These are phyloP conservation scores for Dothideomycetes sp. DNA, from an alignment of 2,329 filamentous ascomycete genomes.

Conservation along the genomic window DNA sequence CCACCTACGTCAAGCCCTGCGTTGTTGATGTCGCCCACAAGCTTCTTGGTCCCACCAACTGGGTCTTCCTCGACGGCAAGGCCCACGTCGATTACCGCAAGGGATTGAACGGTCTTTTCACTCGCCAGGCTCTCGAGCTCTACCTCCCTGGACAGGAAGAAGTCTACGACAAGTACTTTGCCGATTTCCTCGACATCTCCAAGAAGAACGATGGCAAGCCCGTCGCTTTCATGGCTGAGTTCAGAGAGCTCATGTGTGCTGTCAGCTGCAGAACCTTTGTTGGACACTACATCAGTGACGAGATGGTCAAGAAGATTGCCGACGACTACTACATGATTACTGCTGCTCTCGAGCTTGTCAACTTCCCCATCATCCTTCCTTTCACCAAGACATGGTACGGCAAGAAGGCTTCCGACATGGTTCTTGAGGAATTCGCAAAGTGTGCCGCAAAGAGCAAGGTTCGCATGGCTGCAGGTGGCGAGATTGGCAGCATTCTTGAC, in stretches of 20 bases:
- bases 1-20: constrained; percentile 83
- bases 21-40: constrained; percentile 93
- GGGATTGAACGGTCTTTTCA: constrained; percentile 90
- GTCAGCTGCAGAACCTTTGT: constrained; percentile 96
- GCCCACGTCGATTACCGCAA: constrained; percentile 95
- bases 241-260: constrained; percentile 91
- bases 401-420: constrained; percentile 86
- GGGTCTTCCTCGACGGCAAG: constrained; percentile 95
- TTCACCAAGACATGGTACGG: constrained; percentile 93
- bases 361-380: constrained; percentile 92
- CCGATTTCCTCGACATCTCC: constrained; percentile 67
- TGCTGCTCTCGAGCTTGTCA: constrained; percentile 89
- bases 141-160: constrained; percentile 92
- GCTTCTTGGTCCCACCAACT: constrained; percentile 83
- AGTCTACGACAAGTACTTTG: constrained; percentile 81
- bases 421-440: constrained; percentile 74
- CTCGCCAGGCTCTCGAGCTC: constrained; percentile 71
- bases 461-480: constrained; percentile 67
- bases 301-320: constrained; percentile 84
- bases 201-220: constrained; percentile 60
- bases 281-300: constrained; percentile 86
- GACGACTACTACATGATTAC: constrained; percentile 97
- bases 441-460: constrained; percentile 87
- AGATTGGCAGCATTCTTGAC: constrained; percentile 88
- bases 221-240: constrained; percentile 78